Evolutionary conservation across 106 monocot species (phyloP).

Genomic region (Gastrodia elata): DNA sequence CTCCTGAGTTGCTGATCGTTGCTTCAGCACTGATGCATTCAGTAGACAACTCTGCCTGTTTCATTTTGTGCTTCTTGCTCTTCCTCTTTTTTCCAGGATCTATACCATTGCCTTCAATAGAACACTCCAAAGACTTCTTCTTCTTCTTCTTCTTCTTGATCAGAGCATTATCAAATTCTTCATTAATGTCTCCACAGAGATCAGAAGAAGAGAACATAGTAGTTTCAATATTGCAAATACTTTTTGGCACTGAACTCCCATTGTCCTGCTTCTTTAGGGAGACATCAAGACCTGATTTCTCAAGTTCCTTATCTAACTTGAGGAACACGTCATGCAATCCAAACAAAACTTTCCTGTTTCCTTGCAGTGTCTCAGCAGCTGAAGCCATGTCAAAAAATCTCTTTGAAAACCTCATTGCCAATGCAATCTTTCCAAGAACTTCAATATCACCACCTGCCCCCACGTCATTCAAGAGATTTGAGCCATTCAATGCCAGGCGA

Average conservation of each 20-base stretch:
- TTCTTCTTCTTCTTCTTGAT: conserved; percentile 39
- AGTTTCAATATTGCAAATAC: conserved; percentile 2
- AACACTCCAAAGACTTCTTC: background rate
- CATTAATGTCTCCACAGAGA: background rate
- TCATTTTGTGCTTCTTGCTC: conserved; percentile 14
- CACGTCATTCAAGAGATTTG: conserved; percentile 27
- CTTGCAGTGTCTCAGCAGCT: conserved; percentile 40
- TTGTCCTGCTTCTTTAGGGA: conserved; percentile 19
- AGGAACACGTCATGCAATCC: conserved; percentile 45
- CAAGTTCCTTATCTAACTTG: conserved; percentile 72
- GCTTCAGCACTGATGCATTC: conserved; percentile 1
- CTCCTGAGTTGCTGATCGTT: background rate
- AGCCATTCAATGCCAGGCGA: conserved; percentile 29
- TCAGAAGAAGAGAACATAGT: background rate
- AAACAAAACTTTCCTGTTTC: conserved; percentile 61
- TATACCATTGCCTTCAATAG: background rate
- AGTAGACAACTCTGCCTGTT: background rate
- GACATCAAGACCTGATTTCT: conserved; percentile 50
- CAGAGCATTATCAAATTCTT: conserved; percentile 16
- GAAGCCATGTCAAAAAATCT: conserved; percentile 61
- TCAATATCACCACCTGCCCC: conserved; percentile 31
- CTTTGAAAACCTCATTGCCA: conserved; percentile 47
- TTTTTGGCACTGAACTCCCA: conserved; percentile 8
- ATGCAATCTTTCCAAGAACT: conserved; percentile 47
- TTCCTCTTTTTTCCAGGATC: conserved; percentile 11